A percentile compares a stretch with the other conserved stretches of the same genome.
Conservation (phyloP, 352 stramenopile genomes). For the Pythium chondricola region DNA sequence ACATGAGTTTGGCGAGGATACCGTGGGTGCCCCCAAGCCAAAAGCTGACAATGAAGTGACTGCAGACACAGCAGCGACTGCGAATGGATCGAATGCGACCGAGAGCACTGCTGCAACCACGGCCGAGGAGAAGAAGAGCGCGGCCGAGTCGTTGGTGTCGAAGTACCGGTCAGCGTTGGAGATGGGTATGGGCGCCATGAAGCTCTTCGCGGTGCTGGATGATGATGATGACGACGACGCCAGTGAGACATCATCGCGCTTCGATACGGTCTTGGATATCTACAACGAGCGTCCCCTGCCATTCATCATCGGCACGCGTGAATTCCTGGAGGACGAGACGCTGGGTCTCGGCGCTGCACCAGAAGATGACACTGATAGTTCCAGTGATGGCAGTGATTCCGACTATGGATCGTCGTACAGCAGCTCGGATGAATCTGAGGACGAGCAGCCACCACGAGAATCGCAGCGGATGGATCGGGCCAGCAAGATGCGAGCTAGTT, state of each 20-base stretch:
- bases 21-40: constrained; percentile 14
- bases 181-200: constrained; percentile 78
- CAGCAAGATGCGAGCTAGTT: constrained; percentile 27
- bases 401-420: constrained; percentile 60
- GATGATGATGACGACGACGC: constrained; percentile 50
- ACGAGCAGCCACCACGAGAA: constrained; percentile 11
- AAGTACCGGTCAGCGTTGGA: constrained; percentile 73
- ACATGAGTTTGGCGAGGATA: constrained; percentile 41
- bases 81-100: not conserved
- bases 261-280: constrained; percentile 80
- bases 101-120: constrained; percentile 17
- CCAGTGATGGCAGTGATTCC: constrained; percentile 46
- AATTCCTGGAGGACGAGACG: constrained; percentile 83
- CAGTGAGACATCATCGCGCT: constrained; percentile 42
- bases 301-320: constrained; percentile 82
- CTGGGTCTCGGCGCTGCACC: constrained; percentile 68
- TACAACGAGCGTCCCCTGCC: constrained; percentile 85
- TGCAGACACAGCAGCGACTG: not conserved
- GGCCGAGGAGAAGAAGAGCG: constrained; percentile 18
- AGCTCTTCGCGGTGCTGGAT: constrained; percentile 79
- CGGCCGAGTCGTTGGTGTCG: constrained; percentile 49
- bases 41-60: not conserved
- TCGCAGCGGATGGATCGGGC: constrained; percentile 13
- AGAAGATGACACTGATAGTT: constrained; percentile 33
- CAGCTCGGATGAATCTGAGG: constrained; percentile 55